Percentiles rank a stretch among this genome's conserved stretches.
These are phyloP conservation scores for Avena atlantica DNA, from an alignment of 176 grass and related monocot genomes.

Conservation along the genomic window DNA sequence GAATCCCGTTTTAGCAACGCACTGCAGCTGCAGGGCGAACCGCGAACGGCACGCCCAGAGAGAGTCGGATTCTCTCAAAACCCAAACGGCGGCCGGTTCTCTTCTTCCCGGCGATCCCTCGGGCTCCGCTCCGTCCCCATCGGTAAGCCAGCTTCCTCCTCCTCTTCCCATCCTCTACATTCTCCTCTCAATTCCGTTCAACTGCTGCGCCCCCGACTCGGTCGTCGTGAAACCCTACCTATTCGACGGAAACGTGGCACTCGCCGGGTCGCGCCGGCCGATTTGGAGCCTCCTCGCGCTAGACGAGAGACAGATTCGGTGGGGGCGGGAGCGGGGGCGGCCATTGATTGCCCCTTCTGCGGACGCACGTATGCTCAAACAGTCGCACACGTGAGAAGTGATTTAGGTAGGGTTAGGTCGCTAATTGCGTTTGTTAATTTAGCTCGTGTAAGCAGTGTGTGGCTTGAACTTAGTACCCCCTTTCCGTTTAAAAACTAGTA, in stretches of 20 bases:
- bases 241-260: not conserved
- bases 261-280: not conserved
- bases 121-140: not conserved
- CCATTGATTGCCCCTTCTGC: not conserved
- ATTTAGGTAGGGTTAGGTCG: not conserved
- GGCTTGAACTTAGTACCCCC: not conserved
- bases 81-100: not conserved
- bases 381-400: not conserved
- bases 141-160: constrained; percentile 5
- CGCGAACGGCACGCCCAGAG: not conserved
- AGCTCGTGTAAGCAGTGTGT: not conserved
- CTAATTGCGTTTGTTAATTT: not conserved
- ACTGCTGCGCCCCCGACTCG: not conserved
- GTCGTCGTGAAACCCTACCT: constrained; percentile 19
- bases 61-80: not conserved
- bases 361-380: not conserved
- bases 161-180: not conserved
- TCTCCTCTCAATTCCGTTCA: not conserved
- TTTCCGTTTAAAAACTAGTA: not conserved
- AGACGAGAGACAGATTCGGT: not conserved
- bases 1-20: too few relatives aligned
- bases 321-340: not conserved
- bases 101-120: constrained; percentile 11
- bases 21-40: too few relatives aligned
- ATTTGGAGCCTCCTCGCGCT: not conserved